phyloP scores from a whole-genome alignment of 352 stramenopile species.

The Pythium sp. region DNA sequence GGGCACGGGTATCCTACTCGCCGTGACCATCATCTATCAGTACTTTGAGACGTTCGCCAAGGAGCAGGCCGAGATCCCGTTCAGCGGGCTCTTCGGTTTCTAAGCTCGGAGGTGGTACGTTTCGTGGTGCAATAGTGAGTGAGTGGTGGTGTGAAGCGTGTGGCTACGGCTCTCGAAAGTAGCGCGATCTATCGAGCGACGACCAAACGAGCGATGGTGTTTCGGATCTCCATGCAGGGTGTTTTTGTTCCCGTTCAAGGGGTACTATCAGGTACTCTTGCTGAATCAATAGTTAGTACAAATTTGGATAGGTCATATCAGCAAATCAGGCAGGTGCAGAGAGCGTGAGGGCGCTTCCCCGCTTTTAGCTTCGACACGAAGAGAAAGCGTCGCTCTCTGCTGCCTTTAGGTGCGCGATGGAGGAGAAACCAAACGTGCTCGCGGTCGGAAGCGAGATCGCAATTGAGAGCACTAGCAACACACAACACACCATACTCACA shows the following conservation, averaged over 20 bases:
- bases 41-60: slow-evolving; percentile 98
- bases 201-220: background rate
- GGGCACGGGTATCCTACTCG: slow-evolving; percentile 98
- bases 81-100: slow-evolving; percentile 82
- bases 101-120: slow-evolving; percentile 33
- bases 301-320: slow-evolving; percentile 71
- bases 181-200: slow-evolving; percentile 4
- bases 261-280: slow-evolving; percentile 84
- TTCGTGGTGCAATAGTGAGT: background rate
- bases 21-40: slow-evolving; percentile 99
- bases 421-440: slow-evolving; percentile 3
- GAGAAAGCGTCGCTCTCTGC: slow-evolving; percentile 39
- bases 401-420: slow-evolving; percentile 80
- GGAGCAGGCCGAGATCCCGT: slow-evolving; percentile 86
- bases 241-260: slow-evolving; percentile 84
- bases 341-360: slow-evolving; percentile 46
- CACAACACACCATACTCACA: background rate
- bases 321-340: slow-evolving; percentile 45
- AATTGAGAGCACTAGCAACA: background rate
- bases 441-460: slow-evolving; percentile 4
- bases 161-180: slow-evolving; percentile 3
- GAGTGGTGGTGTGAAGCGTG: background rate
- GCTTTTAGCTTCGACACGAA: slow-evolving; percentile 17
- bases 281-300: slow-evolving; percentile 69
- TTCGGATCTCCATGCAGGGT: slow-evolving; percentile 44